Evolutionary conservation across 2,329 filamentous ascomycete genomes (phyloP).

Genomic region (Talaromyces albobiverticillius): DNA sequence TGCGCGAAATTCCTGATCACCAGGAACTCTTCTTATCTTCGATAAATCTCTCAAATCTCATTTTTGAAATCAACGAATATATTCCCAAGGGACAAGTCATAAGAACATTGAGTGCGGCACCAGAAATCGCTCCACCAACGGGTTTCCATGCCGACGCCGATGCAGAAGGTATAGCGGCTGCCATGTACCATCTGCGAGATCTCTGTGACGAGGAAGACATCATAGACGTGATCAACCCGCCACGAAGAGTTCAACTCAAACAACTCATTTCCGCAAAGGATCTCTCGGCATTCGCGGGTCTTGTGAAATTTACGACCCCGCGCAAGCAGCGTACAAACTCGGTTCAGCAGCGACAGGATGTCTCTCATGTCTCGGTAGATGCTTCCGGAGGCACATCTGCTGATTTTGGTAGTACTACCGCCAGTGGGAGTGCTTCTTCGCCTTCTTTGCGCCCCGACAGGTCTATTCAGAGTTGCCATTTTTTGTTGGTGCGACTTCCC

Average conservation of each 20-base stretch:
- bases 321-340: slow-evolving; percentile 15
- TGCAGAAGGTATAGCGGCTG: slow-evolving; percentile 64
- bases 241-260: slow-evolving; percentile 46
- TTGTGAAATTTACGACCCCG: slow-evolving; percentile 25
- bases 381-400: not conserved
- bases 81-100: slow-evolving; percentile 47
- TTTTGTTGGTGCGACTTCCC: slow-evolving; percentile 74
- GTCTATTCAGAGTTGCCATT: slow-evolving; percentile 63
- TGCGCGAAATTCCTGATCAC: slow-evolving; percentile 52
- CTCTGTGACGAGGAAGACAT: slow-evolving; percentile 64
- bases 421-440: slow-evolving; percentile 19
- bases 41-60: slow-evolving; percentile 79
- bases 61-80: slow-evolving; percentile 86
- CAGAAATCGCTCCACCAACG: not conserved
- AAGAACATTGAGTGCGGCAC: slow-evolving; percentile 16
- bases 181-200: slow-evolving; percentile 67
- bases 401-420: slow-evolving; percentile 15
- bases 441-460: slow-evolving; percentile 18
- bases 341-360: slow-evolving; percentile 4
- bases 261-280: slow-evolving; percentile 36
- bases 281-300: slow-evolving; percentile 25
- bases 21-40: slow-evolving; percentile 90
- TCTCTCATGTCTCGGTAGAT: not conserved
- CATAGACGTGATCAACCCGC: slow-evolving; percentile 65
- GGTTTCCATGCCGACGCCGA: slow-evolving; percentile 50